Evolutionary conservation across 768 basidiomycete species (phyloP), one percentile per base, ranked within the genome.

Genomic region (Tylopilus balloui): DNA sequence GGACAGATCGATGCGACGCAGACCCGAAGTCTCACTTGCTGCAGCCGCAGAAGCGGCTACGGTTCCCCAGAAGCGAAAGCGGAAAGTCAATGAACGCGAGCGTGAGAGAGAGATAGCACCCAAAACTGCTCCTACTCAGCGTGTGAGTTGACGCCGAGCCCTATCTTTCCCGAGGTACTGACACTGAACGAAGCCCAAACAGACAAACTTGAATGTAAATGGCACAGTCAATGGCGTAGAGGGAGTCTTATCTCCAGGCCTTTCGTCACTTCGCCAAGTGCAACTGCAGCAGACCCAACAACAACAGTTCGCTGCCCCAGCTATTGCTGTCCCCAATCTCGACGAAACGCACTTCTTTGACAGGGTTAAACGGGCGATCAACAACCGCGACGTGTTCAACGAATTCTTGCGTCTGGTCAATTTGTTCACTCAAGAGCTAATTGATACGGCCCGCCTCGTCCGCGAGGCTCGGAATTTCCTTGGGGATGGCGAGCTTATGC

Each of bases 401-500:
- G 96, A 98, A 68, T 98, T 99, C 69, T 72, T 99, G 52, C 96
- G 93, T 63, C 73, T 98, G 38, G 79, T 97, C 57, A 97, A 98
- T 67, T 77, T 99, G 2, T 99, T 93, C 62, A 88, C 91, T 2
- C 92, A 95, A 63, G 91, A 93, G 52, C 83, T 90, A 61, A 95
- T 99, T 58, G 93, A 97, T 59, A 81, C 84, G 2, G 79, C 83
- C 21, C 81, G 86, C 14, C 78, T 98, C 9, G 78, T 98, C 41
- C 83, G 88, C 55, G 87, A 94, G 58, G 83, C 83, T 28, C 74
- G 80, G 20, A 78, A 83, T 51, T 98, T 89, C 65, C 72, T 83
- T 67, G 81, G 81, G 0, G 86, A 92, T 6, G 78, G 80, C 12
- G 92, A 93, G 38, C 71, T 96, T 17, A 80, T 90, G 77, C 75